Percentiles rank a stretch among this genome's conserved stretches.
These are phyloP conservation scores for Mortierella claussenii DNA, from an alignment of 192 early-diverging fungal genomes.

Conservation along the genomic window DNA sequence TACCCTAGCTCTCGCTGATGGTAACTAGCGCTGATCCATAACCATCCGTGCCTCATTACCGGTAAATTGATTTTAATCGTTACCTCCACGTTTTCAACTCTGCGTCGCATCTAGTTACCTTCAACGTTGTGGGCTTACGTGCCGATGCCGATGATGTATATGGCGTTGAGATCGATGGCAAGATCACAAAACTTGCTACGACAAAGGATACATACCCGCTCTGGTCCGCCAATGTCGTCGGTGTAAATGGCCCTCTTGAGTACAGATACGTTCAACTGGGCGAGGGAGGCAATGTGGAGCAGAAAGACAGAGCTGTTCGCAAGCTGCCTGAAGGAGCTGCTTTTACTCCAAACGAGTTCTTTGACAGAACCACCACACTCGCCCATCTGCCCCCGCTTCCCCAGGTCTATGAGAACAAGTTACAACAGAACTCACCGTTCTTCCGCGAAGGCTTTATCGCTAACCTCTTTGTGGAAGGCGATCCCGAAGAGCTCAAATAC, in stretches of 20 bases:
- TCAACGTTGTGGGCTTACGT: slow-evolving; percentile 42
- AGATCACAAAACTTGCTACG: slow-evolving; percentile 38
- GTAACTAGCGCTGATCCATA: slow-evolving; percentile 8
- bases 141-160: slow-evolving; percentile 13
- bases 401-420: slow-evolving; percentile 34
- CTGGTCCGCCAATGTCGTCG: slow-evolving; percentile 41
- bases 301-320: slow-evolving; percentile 15
- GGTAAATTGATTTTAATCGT: neutral
- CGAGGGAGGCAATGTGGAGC: slow-evolving; percentile 8
- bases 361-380: slow-evolving; percentile 1
- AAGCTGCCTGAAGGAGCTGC: slow-evolving; percentile 24
- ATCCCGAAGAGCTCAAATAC: slow-evolving; percentile 8
- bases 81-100: too few relatives aligned
- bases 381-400: slow-evolving; percentile 32
- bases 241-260: slow-evolving; percentile 20
- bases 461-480: slow-evolving; percentile 32
- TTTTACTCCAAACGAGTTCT: slow-evolving; percentile 42
- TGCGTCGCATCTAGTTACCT: slow-evolving; percentile 28
- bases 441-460: slow-evolving; percentile 34
- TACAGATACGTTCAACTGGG: slow-evolving; percentile 46
- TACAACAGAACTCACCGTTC: slow-evolving; percentile 29
- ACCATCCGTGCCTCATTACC: neutral
- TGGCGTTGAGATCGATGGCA: slow-evolving; percentile 36
- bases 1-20: slow-evolving; percentile 38
- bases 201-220: slow-evolving; percentile 29